A percentile compares a stretch with the other conserved stretches of the same genome.
phyloP scores from a whole-genome alignment of 148 eudicot genomes.

The Diospyros lotus region DNA sequence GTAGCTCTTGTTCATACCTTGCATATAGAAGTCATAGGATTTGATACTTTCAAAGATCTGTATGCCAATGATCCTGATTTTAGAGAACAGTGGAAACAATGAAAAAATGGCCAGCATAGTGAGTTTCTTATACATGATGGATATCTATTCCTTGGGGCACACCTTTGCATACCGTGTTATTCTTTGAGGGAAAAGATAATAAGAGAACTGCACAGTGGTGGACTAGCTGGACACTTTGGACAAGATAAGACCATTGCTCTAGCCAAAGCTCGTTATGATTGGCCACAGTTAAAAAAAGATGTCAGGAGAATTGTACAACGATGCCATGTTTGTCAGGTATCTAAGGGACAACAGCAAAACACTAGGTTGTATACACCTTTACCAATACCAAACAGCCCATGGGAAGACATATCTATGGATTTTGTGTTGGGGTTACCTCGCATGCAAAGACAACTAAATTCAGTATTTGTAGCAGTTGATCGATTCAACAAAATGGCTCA shows the following conservation, averaged over 20 bases:
- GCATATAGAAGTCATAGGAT: no score
- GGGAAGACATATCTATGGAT: background rate
- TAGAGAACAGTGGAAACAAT: no score
- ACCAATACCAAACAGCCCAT: background rate
- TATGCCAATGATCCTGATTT: no score
- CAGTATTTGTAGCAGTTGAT: background rate
- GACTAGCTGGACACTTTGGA: background rate
- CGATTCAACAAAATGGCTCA: background rate
- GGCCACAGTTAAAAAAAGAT: background rate
- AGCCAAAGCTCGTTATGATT: background rate
- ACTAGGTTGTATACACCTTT: background rate
- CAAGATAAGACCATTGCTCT: background rate
- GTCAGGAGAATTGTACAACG: background rate
- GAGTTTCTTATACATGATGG: background rate
- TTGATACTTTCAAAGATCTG: no score
- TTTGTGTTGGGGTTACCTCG: background rate
- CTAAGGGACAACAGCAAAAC: background rate
- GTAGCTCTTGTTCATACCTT: no score
- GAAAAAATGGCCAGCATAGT: no score
- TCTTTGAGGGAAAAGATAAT: background rate
- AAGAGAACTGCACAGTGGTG: background rate
- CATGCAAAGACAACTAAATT: background rate
- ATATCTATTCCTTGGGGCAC: background rate
- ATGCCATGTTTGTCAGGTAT: background rate
- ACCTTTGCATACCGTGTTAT: background rate